These are phyloP conservation scores for Magnusiomyces tetraspermus DNA, from an alignment of 1,139 yeast genomes.

Conservation along the genomic window DNA sequence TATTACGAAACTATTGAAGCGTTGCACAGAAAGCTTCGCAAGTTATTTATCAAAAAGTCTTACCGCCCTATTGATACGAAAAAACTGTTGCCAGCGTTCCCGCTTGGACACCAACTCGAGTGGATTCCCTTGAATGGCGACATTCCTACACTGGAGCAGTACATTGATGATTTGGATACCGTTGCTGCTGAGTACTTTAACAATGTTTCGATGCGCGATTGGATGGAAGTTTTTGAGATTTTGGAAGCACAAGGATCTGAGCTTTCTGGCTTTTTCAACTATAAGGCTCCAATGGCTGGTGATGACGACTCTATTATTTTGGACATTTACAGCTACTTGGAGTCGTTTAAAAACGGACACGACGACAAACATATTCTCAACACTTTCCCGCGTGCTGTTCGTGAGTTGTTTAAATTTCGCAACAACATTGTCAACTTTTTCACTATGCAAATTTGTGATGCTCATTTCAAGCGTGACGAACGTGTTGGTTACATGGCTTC, in stretches of 20 bases:
- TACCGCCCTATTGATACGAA: constrained; percentile 55
- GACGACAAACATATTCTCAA: constrained; percentile 34
- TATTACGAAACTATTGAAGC: constrained; percentile 37
- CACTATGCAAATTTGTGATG: constrained; percentile 55
- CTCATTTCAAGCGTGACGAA: constrained; percentile 39
- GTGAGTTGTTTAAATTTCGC: constrained; percentile 59
- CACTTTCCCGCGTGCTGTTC: constrained; percentile 61
- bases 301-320: constrained; percentile 56
- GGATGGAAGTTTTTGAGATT: constrained; percentile 69
- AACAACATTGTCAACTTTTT: constrained; percentile 57
- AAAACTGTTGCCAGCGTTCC: constrained; percentile 22
- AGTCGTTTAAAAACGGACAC: constrained; percentile 34
- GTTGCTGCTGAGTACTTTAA: constrained; percentile 52
- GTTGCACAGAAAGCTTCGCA: constrained; percentile 60
- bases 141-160: constrained; percentile 37
- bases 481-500: constrained; percentile 66
- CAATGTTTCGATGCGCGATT: constrained; percentile 58
- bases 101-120: constrained; percentile 21
- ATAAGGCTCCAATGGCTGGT: constrained; percentile 38
- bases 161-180: constrained; percentile 56
- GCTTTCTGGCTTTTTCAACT: constrained; percentile 51
- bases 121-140: constrained; percentile 22
- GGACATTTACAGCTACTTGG: constrained; percentile 63
- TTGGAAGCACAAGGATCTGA: constrained; percentile 57
- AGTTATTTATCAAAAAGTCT: constrained; percentile 64